Conservation (phyloP, 2,329 filamentous ascomycete genomes). For the Alternaria panax region DNA sequence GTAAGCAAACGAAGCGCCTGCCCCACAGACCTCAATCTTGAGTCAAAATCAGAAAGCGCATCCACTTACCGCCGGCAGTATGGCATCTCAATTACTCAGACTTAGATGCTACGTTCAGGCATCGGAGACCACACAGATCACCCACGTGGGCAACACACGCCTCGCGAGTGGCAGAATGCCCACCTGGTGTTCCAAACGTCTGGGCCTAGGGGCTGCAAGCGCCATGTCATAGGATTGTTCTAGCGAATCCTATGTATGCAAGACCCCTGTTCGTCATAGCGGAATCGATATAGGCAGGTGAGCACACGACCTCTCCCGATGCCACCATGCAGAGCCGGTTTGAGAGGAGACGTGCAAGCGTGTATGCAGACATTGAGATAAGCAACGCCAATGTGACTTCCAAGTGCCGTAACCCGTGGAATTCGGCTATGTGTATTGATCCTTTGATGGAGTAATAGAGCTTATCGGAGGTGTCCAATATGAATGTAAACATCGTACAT, state of each 20-base stretch:
- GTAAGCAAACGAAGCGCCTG: neutral
- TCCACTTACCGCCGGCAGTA: neutral
- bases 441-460: slow-evolving; percentile 5
- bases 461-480: neutral
- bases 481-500: neutral
- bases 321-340: neutral
- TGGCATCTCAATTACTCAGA: neutral
- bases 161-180: slow-evolving; percentile 1
- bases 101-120: neutral
- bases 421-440: slow-evolving; percentile 14
- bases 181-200: neutral
- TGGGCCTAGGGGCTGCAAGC: neutral
- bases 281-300: slow-evolving; percentile 13
- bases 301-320: slow-evolving; percentile 10
- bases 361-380: slow-evolving; percentile 1
- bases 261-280: neutral
- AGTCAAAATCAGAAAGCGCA: neutral
- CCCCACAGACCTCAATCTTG: slow-evolving; percentile 6
- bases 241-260: neutral
- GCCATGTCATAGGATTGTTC: neutral
- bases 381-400: slow-evolving; percentile 7
- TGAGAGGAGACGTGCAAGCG: neutral
- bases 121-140: neutral
- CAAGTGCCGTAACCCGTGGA: slow-evolving; percentile 7
- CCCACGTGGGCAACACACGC: slow-evolving; percentile 11